Evolutionary conservation across 148 eudicot genomes (phyloP), one percentile per base, ranked within the genome.

Genomic region (Camellia sinensis): DNA sequence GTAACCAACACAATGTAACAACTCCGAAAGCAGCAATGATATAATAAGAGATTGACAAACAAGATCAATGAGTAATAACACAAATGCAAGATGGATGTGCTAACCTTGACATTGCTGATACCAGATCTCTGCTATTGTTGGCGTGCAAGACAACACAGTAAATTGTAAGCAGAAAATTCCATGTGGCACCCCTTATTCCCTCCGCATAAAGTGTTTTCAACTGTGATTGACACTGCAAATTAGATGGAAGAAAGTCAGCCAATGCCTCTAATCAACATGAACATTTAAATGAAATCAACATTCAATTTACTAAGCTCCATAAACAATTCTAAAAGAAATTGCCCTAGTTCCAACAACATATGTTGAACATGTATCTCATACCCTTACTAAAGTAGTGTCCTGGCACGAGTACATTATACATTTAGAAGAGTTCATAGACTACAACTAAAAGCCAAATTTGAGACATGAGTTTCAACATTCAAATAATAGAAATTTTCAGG

Each of bases 111-210:
- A 95, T 93, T 46, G 91, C 92, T 14, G 93, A 90, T 79, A 93
- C 82, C 71, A 95, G 90, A 69, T 95, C 99, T 75, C 95, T 88
- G 89, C 88, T 91, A 81, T 92, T 93, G 65, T 85, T 92, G 21
- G 99, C 89, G 82, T 88, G 97, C 86, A 94, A 79, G 74, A 91
- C 88, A n/a, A 89, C 92, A 84, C 89, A 86, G 93, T 82, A 95
- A 83, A 85, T 92, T 92, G 86, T 95, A 95, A 70, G 98, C 98
- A 71, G 95, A 86, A 89, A 95, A 95, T 81, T 95, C 99, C 93
- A 90, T 83, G 81, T 88, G 88, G 64, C 94, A 89, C 77, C 99
- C 99, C 67, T 81, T 86, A 89, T 92, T 84, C 98, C 98, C 86
- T 95, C 99, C 19, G 87, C 89, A 88, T 93, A 95, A 61, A 95